Base-by-base conservation (phyloP, 805 yeast genomes). In the Myxozyma monticola region DNA sequence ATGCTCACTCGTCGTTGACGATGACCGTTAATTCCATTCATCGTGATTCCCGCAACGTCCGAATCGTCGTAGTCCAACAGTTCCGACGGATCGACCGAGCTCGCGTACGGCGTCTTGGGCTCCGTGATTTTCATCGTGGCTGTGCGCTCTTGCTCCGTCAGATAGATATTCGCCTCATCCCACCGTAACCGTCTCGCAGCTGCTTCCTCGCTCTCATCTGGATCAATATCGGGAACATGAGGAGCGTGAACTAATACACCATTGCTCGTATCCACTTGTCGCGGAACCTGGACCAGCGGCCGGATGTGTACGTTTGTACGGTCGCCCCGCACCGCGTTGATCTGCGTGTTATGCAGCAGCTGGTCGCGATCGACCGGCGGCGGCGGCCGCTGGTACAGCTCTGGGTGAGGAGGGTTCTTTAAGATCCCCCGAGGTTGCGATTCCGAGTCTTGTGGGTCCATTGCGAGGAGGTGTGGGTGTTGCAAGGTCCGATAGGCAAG, bases 21-120 rank as follows among this genome's bases (percentile, higher is more conserved):
- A 33, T 48, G 51, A 22, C 57, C 45, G 20, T 54, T 56, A 58
- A 37, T 67, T 39, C 59, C 29, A 73, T 72, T 52, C 71, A 73
- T 21, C 77, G 78, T 1, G 76, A 79, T 49, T 68, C 67, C 31
- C 69, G 62, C 8, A 72, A 69, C 41, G 49, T 83, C 89, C 38
- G 81, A 81, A 61, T 85, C 91, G 4, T 77, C 79, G 45, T 76
- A 75, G 60, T 88, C 88, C 64, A 85, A 85, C 61, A 89, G 95
- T 45, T 78, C 74, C 49, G 71, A 74, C 0, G 93, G 90, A 62
- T 85, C 83, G 24, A 87, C 84, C 0, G 96, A 95, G 9, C 93
- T 95, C 65, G 87, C 95, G 62, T 85, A 90, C 4, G 97, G 97
- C 0, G 97, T 90, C 72, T 90, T 90, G 20, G 97, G 97, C 66